Conservation (phyloP, 2,329 filamentous ascomycete species). For the Diplodia intermedia region DNA sequence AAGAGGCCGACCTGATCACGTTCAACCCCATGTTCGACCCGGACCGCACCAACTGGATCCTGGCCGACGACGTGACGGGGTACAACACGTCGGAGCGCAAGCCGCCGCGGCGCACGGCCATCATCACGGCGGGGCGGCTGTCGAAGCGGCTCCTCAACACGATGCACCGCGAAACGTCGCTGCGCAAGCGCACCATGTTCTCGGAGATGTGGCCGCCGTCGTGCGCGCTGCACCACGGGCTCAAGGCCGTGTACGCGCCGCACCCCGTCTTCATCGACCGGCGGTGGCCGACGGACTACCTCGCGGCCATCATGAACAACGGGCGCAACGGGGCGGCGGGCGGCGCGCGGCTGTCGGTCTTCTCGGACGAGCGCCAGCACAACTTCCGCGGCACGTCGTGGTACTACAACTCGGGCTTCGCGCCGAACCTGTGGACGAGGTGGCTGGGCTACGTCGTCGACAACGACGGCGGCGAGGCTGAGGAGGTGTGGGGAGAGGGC, state of each 20-base stretch:
- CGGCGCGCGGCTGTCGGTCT: slow-evolving; percentile 57
- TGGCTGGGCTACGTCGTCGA: slow-evolving; percentile 64
- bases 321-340: slow-evolving; percentile 60
- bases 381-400: slow-evolving; percentile 61
- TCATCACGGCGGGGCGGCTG: slow-evolving; percentile 74
- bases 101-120: slow-evolving; percentile 72
- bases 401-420: slow-evolving; percentile 62
- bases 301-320: slow-evolving; percentile 63
- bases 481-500: slow-evolving; percentile 54
- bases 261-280: slow-evolving; percentile 65
- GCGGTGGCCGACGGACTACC: slow-evolving; percentile 61
- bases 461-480: slow-evolving; percentile 55
- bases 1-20: slow-evolving; percentile 77
- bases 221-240: slow-evolving; percentile 74
- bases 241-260: slow-evolving; percentile 75
- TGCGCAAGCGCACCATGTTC: slow-evolving; percentile 74
- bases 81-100: slow-evolving; percentile 63
- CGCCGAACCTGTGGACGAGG: slow-evolving; percentile 61
- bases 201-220: slow-evolving; percentile 79
- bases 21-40: slow-evolving; percentile 80
- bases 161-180: slow-evolving; percentile 78
- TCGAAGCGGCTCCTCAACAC: slow-evolving; percentile 69
- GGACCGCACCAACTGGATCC: slow-evolving; percentile 74
- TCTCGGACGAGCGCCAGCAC: slow-evolving; percentile 59
- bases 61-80: slow-evolving; percentile 72